Evolutionary conservation across 352 stramenopile genomes (phyloP).

Genomic region (Pythium periplocum): DNA sequence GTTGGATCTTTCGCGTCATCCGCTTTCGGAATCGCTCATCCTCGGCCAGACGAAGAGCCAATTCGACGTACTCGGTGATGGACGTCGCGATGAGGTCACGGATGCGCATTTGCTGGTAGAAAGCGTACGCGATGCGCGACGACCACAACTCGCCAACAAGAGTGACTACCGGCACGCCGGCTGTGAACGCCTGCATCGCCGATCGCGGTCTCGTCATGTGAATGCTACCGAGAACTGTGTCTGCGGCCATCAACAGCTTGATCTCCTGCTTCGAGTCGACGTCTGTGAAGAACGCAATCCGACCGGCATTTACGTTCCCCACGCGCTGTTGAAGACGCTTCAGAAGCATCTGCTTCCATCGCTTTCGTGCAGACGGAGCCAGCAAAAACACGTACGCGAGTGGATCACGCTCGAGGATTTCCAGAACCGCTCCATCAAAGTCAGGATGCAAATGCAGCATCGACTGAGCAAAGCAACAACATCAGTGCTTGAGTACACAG

Average conservation of each 20-base stretch:
- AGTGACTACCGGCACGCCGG: slow-evolving; percentile 58
- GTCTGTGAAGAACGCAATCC: slow-evolving; percentile 58
- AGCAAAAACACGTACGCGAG: slow-evolving; percentile 62
- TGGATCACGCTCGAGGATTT: slow-evolving; percentile 38
- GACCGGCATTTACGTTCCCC: slow-evolving; percentile 14
- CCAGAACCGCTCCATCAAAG: slow-evolving; percentile 47
- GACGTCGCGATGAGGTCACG: slow-evolving; percentile 38
- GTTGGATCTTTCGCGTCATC: slow-evolving; percentile 41
- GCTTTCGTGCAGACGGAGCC: slow-evolving; percentile 36
- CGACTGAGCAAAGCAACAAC: slow-evolving; percentile 27
- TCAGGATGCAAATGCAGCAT: slow-evolving; percentile 73
- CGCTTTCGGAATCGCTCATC: slow-evolving; percentile 35
- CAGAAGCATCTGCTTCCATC: slow-evolving; percentile 46
- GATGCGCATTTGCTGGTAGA: slow-evolving; percentile 68
- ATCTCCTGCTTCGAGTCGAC: slow-evolving; percentile 49
- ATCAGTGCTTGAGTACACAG: not conserved
- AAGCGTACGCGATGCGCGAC: slow-evolving; percentile 50
- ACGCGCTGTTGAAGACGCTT: slow-evolving; percentile 32
- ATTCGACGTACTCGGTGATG: slow-evolving; percentile 40
- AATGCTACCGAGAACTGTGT: slow-evolving; percentile 55
- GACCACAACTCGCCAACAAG: slow-evolving; percentile 52
- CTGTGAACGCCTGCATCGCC: slow-evolving; percentile 53
- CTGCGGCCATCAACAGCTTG: slow-evolving; percentile 40
- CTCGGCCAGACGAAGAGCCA: slow-evolving; percentile 48
- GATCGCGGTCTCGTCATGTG: slow-evolving; percentile 43